Conservation (phyloP, 2,329 filamentous ascomycete genomes). For the Aspergillus transmontanensis region DNA sequence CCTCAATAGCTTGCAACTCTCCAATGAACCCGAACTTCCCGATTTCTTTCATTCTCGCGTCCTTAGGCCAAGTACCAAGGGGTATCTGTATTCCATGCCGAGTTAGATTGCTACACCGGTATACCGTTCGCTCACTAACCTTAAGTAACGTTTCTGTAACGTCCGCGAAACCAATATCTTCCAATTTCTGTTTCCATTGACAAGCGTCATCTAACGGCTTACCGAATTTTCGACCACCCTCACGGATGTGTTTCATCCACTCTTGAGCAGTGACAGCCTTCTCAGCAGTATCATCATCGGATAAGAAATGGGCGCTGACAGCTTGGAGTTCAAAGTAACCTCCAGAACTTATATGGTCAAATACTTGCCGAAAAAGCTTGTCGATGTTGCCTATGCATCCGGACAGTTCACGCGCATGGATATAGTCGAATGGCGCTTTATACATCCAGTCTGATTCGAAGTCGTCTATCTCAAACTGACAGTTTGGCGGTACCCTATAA, state of each 20-base stretch:
- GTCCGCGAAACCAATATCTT: neutral
- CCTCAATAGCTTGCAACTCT: neutral
- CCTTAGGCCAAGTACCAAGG: neutral
- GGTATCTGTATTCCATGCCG: neutral
- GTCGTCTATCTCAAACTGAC: constrained; percentile 1
- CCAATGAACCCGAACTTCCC: neutral
- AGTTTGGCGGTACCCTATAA: neutral
- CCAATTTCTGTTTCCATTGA: neutral
- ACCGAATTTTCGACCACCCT: neutral
- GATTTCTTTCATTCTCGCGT: neutral
- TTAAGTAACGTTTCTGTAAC: neutral
- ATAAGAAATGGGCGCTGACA: neutral
- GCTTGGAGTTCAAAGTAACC: constrained; percentile 3
- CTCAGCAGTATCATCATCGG: neutral
- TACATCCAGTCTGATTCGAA: constrained; percentile 1
- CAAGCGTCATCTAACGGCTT: neutral
- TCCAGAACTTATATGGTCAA: neutral
- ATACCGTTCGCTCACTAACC: neutral
- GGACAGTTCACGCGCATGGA: neutral
- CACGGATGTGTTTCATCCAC: neutral
- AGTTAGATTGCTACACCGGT: neutral
- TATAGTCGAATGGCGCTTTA: neutral
- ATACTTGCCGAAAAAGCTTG: neutral
- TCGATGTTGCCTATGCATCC: neutral
- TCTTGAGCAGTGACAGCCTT: neutral